Conservation (phyloP, 305 asterid species). For the Nicotiana rustica region DNA sequence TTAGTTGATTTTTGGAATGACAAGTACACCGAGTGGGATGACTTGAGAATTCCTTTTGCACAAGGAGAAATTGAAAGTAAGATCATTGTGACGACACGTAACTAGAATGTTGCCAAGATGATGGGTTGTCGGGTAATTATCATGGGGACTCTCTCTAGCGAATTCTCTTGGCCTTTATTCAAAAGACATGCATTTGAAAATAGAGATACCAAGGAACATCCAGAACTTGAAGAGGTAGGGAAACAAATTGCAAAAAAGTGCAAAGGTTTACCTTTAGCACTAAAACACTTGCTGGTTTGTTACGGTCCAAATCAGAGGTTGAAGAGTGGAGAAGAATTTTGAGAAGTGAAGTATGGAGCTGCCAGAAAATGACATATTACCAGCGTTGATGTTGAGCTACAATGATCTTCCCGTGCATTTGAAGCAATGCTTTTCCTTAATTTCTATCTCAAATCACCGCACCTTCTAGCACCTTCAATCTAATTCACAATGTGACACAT, state of each 20-base stretch:
- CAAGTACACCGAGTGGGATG: no score
- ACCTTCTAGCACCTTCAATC: no score
- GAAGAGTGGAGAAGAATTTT: constrained; percentile 31
- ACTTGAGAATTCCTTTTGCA: no score
- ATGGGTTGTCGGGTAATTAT: neutral
- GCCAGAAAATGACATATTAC: neutral
- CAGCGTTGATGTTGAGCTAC: constrained; percentile 41
- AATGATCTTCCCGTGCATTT: constrained; percentile 36
- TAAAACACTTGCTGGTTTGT: constrained; percentile 45
- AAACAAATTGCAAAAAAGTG: constrained; percentile 35
- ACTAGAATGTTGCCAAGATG: neutral
- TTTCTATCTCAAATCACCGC: neutral
- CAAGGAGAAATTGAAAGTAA: no score
- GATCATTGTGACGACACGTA: constrained; percentile 41
- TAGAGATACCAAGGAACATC: neutral
- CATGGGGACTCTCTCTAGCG: constrained; percentile 34
- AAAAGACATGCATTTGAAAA: constrained; percentile 36
- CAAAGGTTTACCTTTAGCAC: constrained; percentile 46
- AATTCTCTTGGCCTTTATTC: constrained; percentile 46
- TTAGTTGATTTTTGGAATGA: no score
- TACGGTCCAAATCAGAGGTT: constrained; percentile 34
- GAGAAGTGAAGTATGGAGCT: constrained; percentile 40
- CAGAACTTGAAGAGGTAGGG: constrained; percentile 36
- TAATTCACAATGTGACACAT: no score
- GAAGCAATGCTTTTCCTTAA: constrained; percentile 44